Evolutionary conservation across 192 early-diverging fungal genomes (phyloP), one percentile per base, ranked within the genome.

Genomic region (Podochytrium sp.): DNA sequence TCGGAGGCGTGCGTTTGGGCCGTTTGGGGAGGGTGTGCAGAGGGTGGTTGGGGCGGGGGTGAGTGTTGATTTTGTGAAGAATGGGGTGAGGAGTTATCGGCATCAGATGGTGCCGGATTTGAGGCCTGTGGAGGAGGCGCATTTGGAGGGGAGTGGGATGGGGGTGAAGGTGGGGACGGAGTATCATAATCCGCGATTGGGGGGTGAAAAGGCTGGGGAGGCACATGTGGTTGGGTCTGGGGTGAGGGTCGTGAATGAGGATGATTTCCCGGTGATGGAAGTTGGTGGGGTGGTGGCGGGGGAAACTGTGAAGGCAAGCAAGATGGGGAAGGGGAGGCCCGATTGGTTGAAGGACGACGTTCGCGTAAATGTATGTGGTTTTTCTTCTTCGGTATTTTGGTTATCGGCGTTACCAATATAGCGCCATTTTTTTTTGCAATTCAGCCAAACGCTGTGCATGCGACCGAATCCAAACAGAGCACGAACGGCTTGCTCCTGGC

Each of bases 141-240:
- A 65, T 65, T 5, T 65, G 0, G 3, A 23, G 18, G 62, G 62
- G 6, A 14, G n/a, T 18, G 7, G 7, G 29, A 29, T 50, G 20
- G 30, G 3, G 3, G 66, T 68, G 18, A 5, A 68, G 20, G 66
- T 23, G 3, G 20, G 33, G 12, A 34, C 5, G 5, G 66, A 68
- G 33, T 25, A n/a, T 25, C 50, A 51, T 55, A 37, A 68, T 35
- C 32, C 66, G 18, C 14, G 51, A 33, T 20, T 68, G 7, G 66
- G 50, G 0, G 5, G 14, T 33, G 34, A 6, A 5, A 55, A 50
- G 6, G 7, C 4, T 3, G n/a, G 3, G n/a, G 29, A 51, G 0
- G 25, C 4, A 34, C 66, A 68, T 68, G 47, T 68, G 7, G 5
- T 16, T 27, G 66, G 66, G 29, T 32, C 25, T 27, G 66, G 66